Base-by-base conservation (phyloP, 129 eudicot genomes). In the Deinandra increscens region DNA sequence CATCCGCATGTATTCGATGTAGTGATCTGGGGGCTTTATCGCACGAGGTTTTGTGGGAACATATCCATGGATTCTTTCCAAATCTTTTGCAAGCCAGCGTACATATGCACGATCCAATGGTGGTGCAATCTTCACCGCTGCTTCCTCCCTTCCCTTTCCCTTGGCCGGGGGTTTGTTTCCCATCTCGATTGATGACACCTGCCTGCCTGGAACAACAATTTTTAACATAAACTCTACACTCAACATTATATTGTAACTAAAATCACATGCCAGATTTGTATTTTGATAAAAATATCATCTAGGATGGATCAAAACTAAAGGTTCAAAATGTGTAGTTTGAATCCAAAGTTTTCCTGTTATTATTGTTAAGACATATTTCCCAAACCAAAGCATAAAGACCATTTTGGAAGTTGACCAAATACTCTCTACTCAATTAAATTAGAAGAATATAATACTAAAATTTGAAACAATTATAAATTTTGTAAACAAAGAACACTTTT, bases 121-220 rank as follows among this genome's bases (percentile, higher is more conserved):
- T 45, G 97, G 91, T 64, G 66, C 82, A 66, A 81, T 67, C 84
- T 81, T 85, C 77, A 83, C 39, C 5, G 76, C 58, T 31, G 84
- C 9, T 60, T 78, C 84, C 9, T 83, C 95, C 31, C 55, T 71
- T 80, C 64, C 80, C 81, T 87, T 90, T n/a, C n/a, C n/a, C n/a
- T n/a, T n/a, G n/a, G n/a, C n/a, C 61, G 74, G 83, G 8, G 89
- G 82, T 75, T 79, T 85, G 84, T 87, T 91, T 72, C 97, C 97
- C 97, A 91, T 87, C 69, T 59, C 71, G 20, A 68, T 53, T n/a
- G n/a, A n/a, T n/a, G n/a, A n/a, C n/a, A n/a, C 39, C 5, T 39
- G 29, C 63, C 63, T 56, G 39, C 10, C 17, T 15, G 17, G 17
- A 1, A 5, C 39, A 26, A 1, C n/a, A 29, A 4, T 12, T 12